A percentile compares a stretch with the other conserved stretches of the same genome.
Conservation (phyloP, 129 eudicot genomes). For the Lonicera japonica region DNA sequence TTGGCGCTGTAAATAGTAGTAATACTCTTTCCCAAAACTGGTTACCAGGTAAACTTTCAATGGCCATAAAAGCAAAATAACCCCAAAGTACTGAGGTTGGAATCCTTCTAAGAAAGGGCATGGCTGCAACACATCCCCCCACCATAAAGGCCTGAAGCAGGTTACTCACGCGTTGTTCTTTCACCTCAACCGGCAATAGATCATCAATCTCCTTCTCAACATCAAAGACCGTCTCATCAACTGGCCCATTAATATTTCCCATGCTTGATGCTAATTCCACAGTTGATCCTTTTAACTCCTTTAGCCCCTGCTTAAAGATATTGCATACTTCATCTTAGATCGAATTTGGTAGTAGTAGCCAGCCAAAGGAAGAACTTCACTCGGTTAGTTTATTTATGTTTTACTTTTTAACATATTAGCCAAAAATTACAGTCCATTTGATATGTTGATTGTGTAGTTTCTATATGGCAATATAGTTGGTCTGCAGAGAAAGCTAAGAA, state of each 20-base stretch:
- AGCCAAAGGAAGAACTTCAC: background rate
- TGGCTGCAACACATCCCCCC: slow-evolving; percentile 95
- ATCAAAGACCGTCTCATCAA: slow-evolving; percentile 78
- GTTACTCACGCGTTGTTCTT: slow-evolving; percentile 93
- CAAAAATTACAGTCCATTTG: too few species aligned
- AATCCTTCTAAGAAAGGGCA: slow-evolving; percentile 83
- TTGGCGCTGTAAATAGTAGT: slow-evolving; percentile 84
- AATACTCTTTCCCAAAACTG: slow-evolving; percentile 97
- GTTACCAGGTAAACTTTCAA: slow-evolving; percentile 94
- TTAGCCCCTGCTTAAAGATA: slow-evolving; percentile 57
- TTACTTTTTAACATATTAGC: too few species aligned
- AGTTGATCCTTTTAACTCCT: slow-evolving; percentile 86
- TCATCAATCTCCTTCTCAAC: slow-evolving; percentile 96
- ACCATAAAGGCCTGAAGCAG: slow-evolving; percentile 80
- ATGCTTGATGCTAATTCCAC: slow-evolving; percentile 69
- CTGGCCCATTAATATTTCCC: slow-evolving; percentile 88
- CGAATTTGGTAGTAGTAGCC: background rate
- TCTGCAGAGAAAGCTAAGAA: background rate
- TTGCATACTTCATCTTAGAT: background rate
- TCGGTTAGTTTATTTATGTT: too few species aligned
- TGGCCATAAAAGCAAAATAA: slow-evolving; percentile 97
- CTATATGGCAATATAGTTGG: too few species aligned
- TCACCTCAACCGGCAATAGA: slow-evolving; percentile 86
- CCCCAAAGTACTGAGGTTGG: slow-evolving; percentile 99
- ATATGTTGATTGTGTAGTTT: too few species aligned